These are phyloP conservation scores for Cymbopogon citratus DNA, from an alignment of 176 grass and related monocot genomes.

Conservation along the genomic window DNA sequence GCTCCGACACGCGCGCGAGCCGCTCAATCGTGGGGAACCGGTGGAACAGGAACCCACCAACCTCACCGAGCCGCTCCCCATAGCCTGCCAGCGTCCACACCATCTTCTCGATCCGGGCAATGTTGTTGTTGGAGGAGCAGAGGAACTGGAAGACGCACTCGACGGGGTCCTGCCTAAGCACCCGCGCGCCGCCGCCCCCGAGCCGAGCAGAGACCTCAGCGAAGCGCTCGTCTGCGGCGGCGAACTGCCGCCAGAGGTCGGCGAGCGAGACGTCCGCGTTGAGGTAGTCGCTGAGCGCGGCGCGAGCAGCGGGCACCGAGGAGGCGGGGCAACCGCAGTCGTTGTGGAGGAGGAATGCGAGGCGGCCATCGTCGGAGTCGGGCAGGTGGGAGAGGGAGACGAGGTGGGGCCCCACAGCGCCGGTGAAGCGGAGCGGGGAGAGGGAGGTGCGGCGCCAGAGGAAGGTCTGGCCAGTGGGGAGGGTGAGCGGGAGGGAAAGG, in stretches of 20 bases:
- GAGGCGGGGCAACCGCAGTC: neutral
- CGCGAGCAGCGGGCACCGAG: constrained; percentile 20
- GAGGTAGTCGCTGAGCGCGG: constrained; percentile 61
- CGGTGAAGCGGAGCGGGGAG: constrained; percentile 58
- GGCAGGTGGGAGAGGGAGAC: constrained; percentile 66
- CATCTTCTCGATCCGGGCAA: constrained; percentile 93
- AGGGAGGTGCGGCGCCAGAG: constrained; percentile 69
- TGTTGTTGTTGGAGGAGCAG: constrained; percentile 98
- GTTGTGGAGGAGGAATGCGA: constrained; percentile 63
- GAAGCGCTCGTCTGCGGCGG: constrained; percentile 56
- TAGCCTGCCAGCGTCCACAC: constrained; percentile 63
- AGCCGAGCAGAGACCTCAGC: constrained; percentile 47
- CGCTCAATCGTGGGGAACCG: constrained; percentile 68
- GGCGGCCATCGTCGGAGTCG: constrained; percentile 16
- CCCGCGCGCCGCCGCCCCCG: constrained; percentile 55
- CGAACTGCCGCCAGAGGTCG: constrained; percentile 74
- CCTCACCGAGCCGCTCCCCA: constrained; percentile 60
- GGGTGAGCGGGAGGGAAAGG: constrained; percentile 63
- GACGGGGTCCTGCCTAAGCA: constrained; percentile 80
- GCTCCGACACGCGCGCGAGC: constrained; percentile 57
- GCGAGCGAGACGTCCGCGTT: constrained; percentile 64
- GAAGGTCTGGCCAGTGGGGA: constrained; percentile 85
- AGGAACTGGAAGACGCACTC: constrained; percentile 97
- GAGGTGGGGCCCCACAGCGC: constrained; percentile 71
- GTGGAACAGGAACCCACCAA: constrained; percentile 72